phyloP scores from a whole-genome alignment of 2,329 filamentous ascomycete genomes.

The Aureobasidium namibiae region DNA sequence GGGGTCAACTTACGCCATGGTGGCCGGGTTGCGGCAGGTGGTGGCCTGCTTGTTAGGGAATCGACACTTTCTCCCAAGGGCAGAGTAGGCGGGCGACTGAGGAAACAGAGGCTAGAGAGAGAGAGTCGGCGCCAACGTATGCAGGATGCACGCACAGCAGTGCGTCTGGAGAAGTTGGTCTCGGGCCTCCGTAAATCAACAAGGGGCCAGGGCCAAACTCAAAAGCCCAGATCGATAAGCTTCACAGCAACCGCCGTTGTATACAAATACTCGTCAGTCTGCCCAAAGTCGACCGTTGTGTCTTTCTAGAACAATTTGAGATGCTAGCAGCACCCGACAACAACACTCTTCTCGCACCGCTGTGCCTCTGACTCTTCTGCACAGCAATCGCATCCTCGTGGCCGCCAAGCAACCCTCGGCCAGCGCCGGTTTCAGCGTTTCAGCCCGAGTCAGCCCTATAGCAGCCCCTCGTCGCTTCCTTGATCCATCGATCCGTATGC shows the following conservation, averaged over 20 bases:
- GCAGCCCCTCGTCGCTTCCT: background rate
- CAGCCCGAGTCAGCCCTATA: slow-evolving; percentile 3
- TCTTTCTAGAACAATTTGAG: background rate
- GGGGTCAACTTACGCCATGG: slow-evolving; percentile 39
- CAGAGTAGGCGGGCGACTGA: background rate
- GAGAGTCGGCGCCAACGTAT: background rate
- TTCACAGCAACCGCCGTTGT: slow-evolving; percentile 8
- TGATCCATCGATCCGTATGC: too few species aligned
- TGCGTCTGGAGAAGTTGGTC: slow-evolving; percentile 6
- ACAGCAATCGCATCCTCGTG: background rate
- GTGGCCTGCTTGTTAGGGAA: slow-evolving; percentile 1
- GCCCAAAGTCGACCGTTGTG: background rate
- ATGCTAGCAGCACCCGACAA: background rate
- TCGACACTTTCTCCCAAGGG: background rate
- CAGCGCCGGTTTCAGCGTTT: slow-evolving; percentile 9
- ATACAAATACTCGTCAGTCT: background rate
- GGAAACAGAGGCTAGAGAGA: background rate
- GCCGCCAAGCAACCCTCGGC: background rate
- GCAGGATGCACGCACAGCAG: background rate
- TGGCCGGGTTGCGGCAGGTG: slow-evolving; percentile 18
- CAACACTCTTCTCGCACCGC: background rate
- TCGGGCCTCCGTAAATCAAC: too few species aligned
- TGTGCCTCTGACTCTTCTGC: background rate
- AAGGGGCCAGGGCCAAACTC: slow-evolving; percentile 6
- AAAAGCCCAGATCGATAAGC: background rate